phyloP scores from a whole-genome alignment of 192 early-diverging fungal genomes.

The Umbelopsis sp. region DNA sequence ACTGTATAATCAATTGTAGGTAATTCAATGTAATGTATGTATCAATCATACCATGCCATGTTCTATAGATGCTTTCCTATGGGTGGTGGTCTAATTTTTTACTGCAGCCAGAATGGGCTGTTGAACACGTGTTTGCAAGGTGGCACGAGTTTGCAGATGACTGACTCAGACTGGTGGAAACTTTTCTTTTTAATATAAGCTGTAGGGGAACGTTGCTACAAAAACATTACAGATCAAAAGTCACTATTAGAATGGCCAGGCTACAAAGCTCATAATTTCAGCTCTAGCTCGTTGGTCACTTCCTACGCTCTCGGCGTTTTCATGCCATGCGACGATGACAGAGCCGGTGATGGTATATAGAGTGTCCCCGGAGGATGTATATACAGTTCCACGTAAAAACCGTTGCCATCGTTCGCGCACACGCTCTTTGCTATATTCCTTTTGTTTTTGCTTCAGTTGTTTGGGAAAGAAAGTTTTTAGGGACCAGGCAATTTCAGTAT shows the following conservation, averaged over 20 bases:
- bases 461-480: slow-evolving; percentile 10
- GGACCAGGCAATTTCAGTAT: neutral
- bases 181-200: neutral
- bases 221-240: neutral
- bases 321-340: slow-evolving; percentile 9
- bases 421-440: slow-evolving; percentile 13
- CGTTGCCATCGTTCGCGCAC: slow-evolving; percentile 16
- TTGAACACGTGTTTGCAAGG: too few relatives aligned
- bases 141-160: too few relatives aligned
- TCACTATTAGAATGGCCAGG: neutral
- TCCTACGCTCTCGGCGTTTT: neutral
- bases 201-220: neutral
- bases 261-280: slow-evolving; percentile 16
- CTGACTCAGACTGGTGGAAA: neutral
- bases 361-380: slow-evolving; percentile 2
- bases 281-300: slow-evolving; percentile 9
- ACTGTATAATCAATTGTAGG: too few relatives aligned
- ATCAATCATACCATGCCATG: too few relatives aligned
- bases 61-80: too few relatives aligned
- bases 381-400: slow-evolving; percentile 3
- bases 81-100: too few relatives aligned
- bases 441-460: neutral
- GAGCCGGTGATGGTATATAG: slow-evolving; percentile 18
- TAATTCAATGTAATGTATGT: too few relatives aligned
- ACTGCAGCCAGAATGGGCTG: too few relatives aligned